Percentiles rank a stretch among this genome's conserved stretches.
Evolutionary conservation across 805 yeast species (phyloP).

Genomic region (Suhomyces pyralidae): DNA sequence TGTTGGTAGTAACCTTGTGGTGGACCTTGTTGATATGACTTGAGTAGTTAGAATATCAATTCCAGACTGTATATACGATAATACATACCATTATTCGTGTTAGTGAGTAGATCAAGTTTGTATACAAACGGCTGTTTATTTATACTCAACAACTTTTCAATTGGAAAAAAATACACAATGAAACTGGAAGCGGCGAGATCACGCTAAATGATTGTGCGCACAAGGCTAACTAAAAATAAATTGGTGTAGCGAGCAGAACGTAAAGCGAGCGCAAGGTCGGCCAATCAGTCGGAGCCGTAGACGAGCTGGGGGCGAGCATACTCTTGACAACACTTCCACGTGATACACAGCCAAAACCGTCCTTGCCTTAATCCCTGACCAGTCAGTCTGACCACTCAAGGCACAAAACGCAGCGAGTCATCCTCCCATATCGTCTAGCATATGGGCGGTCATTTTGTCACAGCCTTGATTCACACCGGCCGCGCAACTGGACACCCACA

Average conservation of each 20-base stretch:
- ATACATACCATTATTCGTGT: not conserved
- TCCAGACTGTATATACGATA: not conserved
- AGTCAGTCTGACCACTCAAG: not conserved
- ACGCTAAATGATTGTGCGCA: not conserved
- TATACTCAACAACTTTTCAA: not conserved
- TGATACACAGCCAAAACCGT: not conserved
- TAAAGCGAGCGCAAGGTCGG: not conserved
- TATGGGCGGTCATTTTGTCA: not conserved
- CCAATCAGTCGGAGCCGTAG: not conserved
- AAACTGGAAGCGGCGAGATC: not conserved
- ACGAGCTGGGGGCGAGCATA: not conserved
- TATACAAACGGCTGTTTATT: not conserved
- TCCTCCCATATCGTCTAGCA: not conserved
- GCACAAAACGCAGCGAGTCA: not conserved
- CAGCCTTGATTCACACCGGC: not conserved
- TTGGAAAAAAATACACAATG: not conserved
- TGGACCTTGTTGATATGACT: conserved; percentile 19
- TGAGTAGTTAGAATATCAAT: conserved; percentile 3
- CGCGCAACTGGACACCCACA: not conserved
- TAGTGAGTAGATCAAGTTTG: not conserved
- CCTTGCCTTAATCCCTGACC: not conserved
- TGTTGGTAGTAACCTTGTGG: conserved; percentile 24
- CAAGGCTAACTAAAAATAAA: not conserved
- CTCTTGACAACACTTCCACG: not conserved
- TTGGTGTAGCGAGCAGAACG: not conserved